Evolutionary conservation across 371 early-diverging fungal species (phyloP), one percentile per base, ranked within the genome.

Genomic region (Rhizopus stolonifer): DNA sequence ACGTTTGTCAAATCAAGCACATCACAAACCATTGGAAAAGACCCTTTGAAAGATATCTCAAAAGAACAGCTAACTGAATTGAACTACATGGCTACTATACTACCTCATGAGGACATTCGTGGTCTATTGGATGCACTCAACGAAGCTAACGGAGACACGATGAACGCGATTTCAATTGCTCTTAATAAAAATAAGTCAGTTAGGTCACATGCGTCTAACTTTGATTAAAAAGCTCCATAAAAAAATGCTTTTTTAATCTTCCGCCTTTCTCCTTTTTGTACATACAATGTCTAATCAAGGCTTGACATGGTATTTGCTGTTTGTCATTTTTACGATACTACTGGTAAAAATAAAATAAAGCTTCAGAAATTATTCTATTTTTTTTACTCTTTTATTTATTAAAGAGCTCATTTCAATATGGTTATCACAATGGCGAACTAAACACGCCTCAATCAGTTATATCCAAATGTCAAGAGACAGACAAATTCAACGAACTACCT

Each of bases 401-500:
- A 9, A 36, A 70, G 69, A 75, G 81, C n/a, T 80, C 91, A 7
- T 84, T 92, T 45, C 91, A 90, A 56, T 92, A 80, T 67, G 93
- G 93, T 10, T 91, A 87, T 58, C 88, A 90, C 64, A 88, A 87
- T 52, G 89, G 90, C 1, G 91, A 89, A 67, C 79, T 91, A 23
- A 90, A 90, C 56, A 89, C 85, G n/a, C 89, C 90, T 8, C 81
- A 87, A 50, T 57, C 73, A 21, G 82, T 87, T 36, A 89, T 92
- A 36, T 77, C 88, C 0, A 70, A 79, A 52, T 88, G 36, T 15
- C 15, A 11, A n/a, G 36, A n/a, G 14, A 14, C 15, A 4, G 9
- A 8, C 0, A n/a, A 36, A 0, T 89, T 49, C 63, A 72, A 52
- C 55, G 39, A 23, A 19, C 51, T 31, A 50, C 90, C 89, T 3